These are phyloP conservation scores for Austroboletus novae-zelandiae DNA, from an alignment of 1,284 basidiomycete genomes.

Conservation along the genomic window DNA sequence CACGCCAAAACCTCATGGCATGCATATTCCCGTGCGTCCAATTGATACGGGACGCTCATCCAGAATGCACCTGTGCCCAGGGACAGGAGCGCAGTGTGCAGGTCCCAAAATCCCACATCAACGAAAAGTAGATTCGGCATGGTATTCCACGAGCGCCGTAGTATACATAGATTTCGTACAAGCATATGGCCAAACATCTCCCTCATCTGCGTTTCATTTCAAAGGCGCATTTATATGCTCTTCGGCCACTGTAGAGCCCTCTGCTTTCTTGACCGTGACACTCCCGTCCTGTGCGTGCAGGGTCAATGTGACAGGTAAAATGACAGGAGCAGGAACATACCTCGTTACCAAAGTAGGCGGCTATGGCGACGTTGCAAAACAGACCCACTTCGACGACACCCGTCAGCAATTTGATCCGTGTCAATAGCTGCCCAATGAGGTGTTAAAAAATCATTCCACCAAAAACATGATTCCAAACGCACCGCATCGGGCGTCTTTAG, in stretches of 20 bases:
- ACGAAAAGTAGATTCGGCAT: too few species aligned
- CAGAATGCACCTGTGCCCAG: too few species aligned
- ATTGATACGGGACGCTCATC: too few species aligned
- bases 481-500: constrained; percentile 74
- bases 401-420: constrained; percentile 83
- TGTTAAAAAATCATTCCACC: background rate
- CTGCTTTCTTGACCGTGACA: constrained; percentile 26
- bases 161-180: too few species aligned
- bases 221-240: constrained; percentile 8
- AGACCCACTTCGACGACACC: constrained; percentile 97
- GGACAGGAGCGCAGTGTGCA: too few species aligned
- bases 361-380: constrained; percentile 90
- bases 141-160: too few species aligned
- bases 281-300: constrained; percentile 26
- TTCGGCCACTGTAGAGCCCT: constrained; percentile 20
- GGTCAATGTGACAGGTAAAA: background rate
- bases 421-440: constrained; percentile 33
- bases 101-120: too few species aligned
- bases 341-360: constrained; percentile 96
- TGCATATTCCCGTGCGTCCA: too few species aligned
- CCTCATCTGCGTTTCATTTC: background rate
- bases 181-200: too few species aligned
- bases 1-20: too few species aligned
- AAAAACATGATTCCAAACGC: constrained; percentile 21
- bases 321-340: constrained; percentile 38